phyloP scores from a whole-genome alignment of 2,329 filamentous ascomycete species.

The Geosmithia putterillii region DNA sequence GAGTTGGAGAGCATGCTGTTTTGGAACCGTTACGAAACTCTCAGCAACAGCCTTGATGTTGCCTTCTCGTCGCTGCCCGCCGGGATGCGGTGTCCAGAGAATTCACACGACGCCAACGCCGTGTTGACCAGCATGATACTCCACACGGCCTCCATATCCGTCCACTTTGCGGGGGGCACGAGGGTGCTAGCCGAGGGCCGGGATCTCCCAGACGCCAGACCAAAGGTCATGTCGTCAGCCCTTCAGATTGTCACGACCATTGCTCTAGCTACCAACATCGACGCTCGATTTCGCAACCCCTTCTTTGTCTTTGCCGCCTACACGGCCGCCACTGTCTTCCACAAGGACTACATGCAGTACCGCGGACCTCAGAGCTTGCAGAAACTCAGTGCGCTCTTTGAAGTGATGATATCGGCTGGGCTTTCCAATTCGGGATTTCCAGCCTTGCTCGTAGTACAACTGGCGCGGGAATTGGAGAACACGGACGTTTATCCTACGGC shows the following conservation, averaged over 20 bases:
- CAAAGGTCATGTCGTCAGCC: conserved; percentile 61
- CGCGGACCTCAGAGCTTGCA: conserved; percentile 34
- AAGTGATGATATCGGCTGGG: conserved; percentile 36
- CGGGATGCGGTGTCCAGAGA: conserved; percentile 53
- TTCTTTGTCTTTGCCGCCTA: conserved; percentile 62
- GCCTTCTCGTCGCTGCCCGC: conserved; percentile 64
- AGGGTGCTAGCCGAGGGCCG: conserved; percentile 19
- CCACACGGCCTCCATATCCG: conserved; percentile 70
- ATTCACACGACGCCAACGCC: conserved; percentile 53
- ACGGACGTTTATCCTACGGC: conserved; percentile 11
- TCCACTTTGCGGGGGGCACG: conserved; percentile 73
- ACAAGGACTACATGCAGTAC: conserved; percentile 55
- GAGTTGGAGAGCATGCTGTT: conserved; percentile 62
- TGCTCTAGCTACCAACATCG: conserved; percentile 28
- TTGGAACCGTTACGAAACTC: conserved; percentile 67
- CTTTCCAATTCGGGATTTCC: not conserved
- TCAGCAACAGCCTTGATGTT: conserved; percentile 65
- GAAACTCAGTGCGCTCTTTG: conserved; percentile 53
- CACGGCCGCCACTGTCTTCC: conserved; percentile 57
- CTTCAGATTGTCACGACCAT: conserved; percentile 73
- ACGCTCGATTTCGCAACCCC: conserved; percentile 45
- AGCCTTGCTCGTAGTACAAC: conserved; percentile 56
- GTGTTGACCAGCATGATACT: conserved; percentile 76
- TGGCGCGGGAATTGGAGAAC: conserved; percentile 51
- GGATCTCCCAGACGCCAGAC: not conserved